phyloP scores from a whole-genome alignment of 2,329 filamentous ascomycete species.

The Fusarium globosum region DNA sequence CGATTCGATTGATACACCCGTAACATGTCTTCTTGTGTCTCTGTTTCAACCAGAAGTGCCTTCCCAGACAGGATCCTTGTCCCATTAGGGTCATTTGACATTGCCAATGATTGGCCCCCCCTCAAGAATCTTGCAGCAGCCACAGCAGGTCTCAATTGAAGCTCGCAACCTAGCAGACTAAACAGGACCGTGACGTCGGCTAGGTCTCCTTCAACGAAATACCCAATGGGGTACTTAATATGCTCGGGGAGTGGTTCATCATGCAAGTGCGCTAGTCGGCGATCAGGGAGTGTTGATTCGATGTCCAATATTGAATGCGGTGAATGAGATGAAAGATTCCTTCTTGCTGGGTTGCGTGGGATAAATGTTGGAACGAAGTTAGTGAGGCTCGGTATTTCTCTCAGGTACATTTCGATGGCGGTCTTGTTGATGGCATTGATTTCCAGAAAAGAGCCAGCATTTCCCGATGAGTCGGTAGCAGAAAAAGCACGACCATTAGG shows the following conservation, averaged over 20 bases:
- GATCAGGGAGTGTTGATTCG: slow-evolving; percentile 10
- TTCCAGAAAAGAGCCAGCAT: not conserved
- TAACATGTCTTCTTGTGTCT: slow-evolving; percentile 1
- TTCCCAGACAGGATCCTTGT: too few species aligned
- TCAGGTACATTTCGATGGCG: not conserved
- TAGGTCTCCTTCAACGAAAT: slow-evolving; percentile 8
- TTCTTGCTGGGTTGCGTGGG: not conserved
- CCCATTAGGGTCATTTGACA: too few species aligned
- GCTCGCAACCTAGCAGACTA: not conserved
- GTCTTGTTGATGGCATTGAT: not conserved
- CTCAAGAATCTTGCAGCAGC: not conserved
- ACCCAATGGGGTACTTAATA: slow-evolving; percentile 4
- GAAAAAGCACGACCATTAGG: not conserved
- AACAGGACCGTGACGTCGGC: not conserved
- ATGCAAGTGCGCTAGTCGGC: not conserved
- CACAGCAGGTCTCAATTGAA: not conserved
- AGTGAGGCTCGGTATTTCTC: too few species aligned
- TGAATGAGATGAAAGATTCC: not conserved
- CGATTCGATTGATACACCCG: slow-evolving; percentile 1
- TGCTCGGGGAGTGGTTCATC: not conserved
- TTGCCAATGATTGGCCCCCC: slow-evolving; percentile 4
- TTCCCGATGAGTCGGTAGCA: not conserved
- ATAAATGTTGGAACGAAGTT: slow-evolving; percentile 1
- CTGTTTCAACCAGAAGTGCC: too few species aligned
- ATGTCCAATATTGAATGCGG: not conserved